phyloP scores from a whole-genome alignment of 2,329 filamentous ascomycete genomes.

The Sphaceloma murrayae region DNA sequence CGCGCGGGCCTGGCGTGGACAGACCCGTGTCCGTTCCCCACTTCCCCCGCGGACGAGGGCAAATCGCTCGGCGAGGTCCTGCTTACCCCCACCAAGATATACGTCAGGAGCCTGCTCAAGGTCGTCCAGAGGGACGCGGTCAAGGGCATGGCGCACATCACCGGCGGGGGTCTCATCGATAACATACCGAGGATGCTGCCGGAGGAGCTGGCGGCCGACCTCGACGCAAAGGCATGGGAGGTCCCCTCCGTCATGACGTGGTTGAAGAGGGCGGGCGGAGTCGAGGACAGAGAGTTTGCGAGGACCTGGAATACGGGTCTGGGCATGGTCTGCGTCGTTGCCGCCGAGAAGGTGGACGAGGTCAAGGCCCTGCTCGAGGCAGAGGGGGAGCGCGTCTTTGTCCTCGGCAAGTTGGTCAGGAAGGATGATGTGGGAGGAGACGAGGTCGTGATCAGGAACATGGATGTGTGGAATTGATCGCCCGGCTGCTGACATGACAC shows the following conservation, averaged over 20 bases:
- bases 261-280: constrained; percentile 65
- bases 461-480: constrained; percentile 41
- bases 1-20: constrained; percentile 63
- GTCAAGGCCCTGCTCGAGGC: constrained; percentile 52
- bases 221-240: constrained; percentile 68
- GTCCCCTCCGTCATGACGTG: constrained; percentile 75
- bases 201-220: constrained; percentile 62
- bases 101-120: constrained; percentile 62
- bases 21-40: constrained; percentile 31
- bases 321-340: constrained; percentile 85
- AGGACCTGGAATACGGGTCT: constrained; percentile 91
- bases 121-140: constrained; percentile 54
- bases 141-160: constrained; percentile 95
- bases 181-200: constrained; percentile 95
- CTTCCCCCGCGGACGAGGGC: constrained; percentile 63
- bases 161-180: constrained; percentile 82
- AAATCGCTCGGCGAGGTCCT: constrained; percentile 63
- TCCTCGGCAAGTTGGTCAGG: constrained; percentile 61
- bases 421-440: constrained; percentile 37
- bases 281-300: constrained; percentile 71
- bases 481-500: no score
- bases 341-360: constrained; percentile 50
- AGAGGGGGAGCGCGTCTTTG: constrained; percentile 66
- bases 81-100: constrained; percentile 84
- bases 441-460: constrained; percentile 54